Evolutionary conservation across 306 rosid species (phyloP).

Genomic region (apple (Malus domestica)): ASM211411v1 NC_041793.1:25298001-25298500

Average conservation of each 20-base stretch:
- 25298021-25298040: constrained; percentile 43
- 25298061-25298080: constrained; percentile 86
- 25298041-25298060: constrained; percentile 68
- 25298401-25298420: constrained; percentile 67
- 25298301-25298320: constrained; percentile 63
- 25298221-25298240: constrained; percentile 54
- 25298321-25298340: constrained; percentile 78
- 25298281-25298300: constrained; percentile 69
- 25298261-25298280: constrained; percentile 74
- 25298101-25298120: constrained; percentile 47
- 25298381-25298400: constrained; percentile 58
- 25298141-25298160: constrained; percentile 41
- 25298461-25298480: constrained; percentile 62
- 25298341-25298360: constrained; percentile 84
- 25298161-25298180: constrained; percentile 63
- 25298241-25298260: constrained; percentile 46
- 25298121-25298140: constrained; percentile 25
- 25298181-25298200: constrained; percentile 84
- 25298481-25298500: constrained; percentile 49
- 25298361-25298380: constrained; percentile 84
- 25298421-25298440: constrained; percentile 61
- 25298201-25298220: constrained; percentile 68
- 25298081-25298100: constrained; percentile 89
- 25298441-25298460: constrained; percentile 72
- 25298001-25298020: constrained; percentile 40